Evolutionary conservation across 2,329 filamentous ascomycete species (phyloP).

Genomic region (Botrytis tulipae): DNA sequence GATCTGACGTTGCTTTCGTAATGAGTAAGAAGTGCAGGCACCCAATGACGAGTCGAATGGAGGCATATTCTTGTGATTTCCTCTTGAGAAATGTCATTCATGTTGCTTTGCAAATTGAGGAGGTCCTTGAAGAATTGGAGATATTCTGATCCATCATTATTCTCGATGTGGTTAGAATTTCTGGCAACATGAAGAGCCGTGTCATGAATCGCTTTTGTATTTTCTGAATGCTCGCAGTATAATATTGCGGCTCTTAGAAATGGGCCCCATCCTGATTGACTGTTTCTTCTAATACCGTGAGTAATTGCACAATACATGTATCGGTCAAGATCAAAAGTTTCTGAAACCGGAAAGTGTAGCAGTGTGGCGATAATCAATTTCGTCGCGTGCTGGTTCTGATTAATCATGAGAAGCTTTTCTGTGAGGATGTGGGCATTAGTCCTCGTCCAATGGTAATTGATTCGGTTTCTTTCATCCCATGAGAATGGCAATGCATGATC

Average conservation of each 20-base stretch:
- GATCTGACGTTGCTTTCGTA: slow-evolving; percentile 46
- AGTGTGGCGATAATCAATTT: slow-evolving; percentile 58
- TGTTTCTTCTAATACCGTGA: slow-evolving; percentile 32
- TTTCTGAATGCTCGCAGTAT: slow-evolving; percentile 36
- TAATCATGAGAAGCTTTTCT: slow-evolving; percentile 63
- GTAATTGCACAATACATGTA: slow-evolving; percentile 47
- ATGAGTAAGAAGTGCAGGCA: slow-evolving; percentile 51
- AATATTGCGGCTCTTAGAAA: slow-evolving; percentile 37
- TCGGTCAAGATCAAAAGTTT: slow-evolving; percentile 52
- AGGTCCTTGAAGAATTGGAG: slow-evolving; percentile 38
- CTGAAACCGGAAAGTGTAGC: slow-evolving; percentile 48
- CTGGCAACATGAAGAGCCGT: slow-evolving; percentile 32
- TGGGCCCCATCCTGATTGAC: slow-evolving; percentile 26
- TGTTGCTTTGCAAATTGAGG: slow-evolving; percentile 22
- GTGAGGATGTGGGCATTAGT: slow-evolving; percentile 52
- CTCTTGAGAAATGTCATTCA: slow-evolving; percentile 40
- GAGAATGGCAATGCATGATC: slow-evolving; percentile 44
- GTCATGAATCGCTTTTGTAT: slow-evolving; percentile 23
- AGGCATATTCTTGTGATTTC: slow-evolving; percentile 41
- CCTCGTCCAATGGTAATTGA: slow-evolving; percentile 46
- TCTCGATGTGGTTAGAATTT: slow-evolving; percentile 30
- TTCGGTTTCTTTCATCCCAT: slow-evolving; percentile 45
- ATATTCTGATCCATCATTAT: slow-evolving; percentile 36
- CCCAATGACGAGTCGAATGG: slow-evolving; percentile 48
- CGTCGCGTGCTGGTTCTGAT: slow-evolving; percentile 54